Evolutionary conservation across 1,139 yeast genomes (phyloP).

Genomic region (Suhomyces panamericanus): DNA sequence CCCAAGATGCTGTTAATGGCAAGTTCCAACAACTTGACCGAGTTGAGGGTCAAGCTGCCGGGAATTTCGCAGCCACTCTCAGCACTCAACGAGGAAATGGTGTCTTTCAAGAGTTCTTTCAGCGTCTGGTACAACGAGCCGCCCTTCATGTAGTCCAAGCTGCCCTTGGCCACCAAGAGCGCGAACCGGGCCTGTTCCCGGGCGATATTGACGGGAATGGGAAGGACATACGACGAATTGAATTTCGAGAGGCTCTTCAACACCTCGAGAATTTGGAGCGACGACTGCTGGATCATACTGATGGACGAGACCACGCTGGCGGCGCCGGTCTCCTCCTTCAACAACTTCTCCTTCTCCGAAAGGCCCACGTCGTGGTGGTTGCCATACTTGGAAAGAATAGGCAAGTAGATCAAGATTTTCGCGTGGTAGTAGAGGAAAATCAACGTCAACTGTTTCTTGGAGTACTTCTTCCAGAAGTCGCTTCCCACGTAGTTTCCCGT

Average conservation of each 20-base stretch:
- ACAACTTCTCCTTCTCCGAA: constrained; percentile 39
- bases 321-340: constrained; percentile 28
- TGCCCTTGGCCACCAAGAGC: constrained; percentile 72
- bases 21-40: constrained; percentile 55
- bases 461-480: constrained; percentile 33
- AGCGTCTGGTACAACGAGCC: constrained; percentile 77
- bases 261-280: constrained; percentile 64
- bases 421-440: constrained; percentile 76
- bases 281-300: constrained; percentile 73
- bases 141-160: constrained; percentile 79
- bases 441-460: constrained; percentile 58
- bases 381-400: constrained; percentile 57
- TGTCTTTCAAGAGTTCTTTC: constrained; percentile 52
- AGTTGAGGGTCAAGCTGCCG: constrained; percentile 59
- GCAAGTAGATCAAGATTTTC: constrained; percentile 75
- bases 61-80: constrained; percentile 57
- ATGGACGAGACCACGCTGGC: constrained; percentile 44
- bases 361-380: constrained; percentile 48
- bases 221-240: constrained; percentile 44
- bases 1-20: constrained; percentile 57
- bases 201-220: constrained; percentile 72
- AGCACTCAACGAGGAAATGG: constrained; percentile 48
- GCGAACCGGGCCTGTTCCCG: constrained; percentile 69
- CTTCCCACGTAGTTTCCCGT: constrained; percentile 29
- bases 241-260: constrained; percentile 49